These are phyloP conservation scores for Rhodotorula toruloides DNA, from an alignment of 768 basidiomycete genomes.

Conservation along the genomic window DNA sequence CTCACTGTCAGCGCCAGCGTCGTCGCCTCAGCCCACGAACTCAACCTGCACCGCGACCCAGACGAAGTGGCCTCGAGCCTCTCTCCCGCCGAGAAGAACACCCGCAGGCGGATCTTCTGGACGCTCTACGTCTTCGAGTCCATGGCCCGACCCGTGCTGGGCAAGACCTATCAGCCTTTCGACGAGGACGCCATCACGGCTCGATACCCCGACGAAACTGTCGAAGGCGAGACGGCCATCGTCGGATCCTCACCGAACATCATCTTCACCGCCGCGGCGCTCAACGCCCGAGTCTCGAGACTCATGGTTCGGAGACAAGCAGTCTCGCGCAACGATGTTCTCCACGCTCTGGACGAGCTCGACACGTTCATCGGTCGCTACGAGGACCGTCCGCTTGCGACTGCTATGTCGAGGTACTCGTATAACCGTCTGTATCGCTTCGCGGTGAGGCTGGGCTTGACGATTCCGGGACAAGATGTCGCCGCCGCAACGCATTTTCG, in stretches of 20 bases:
- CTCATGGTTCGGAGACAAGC: not conserved
- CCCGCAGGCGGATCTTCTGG: constrained; percentile 26
- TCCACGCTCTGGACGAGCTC: constrained; percentile 13
- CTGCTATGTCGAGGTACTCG: not conserved
- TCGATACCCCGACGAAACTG: constrained; percentile 3
- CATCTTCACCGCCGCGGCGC: not conserved
- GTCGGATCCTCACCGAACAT: not conserved
- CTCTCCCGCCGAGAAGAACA: constrained; percentile 13
- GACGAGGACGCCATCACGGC: constrained; percentile 8
- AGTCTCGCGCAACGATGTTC: not conserved
- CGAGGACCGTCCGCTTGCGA: not conserved
- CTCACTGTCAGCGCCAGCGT: not conserved
- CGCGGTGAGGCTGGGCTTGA: not conserved
- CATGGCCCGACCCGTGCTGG: constrained; percentile 4
- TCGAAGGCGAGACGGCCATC: not conserved
- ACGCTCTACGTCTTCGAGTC: constrained; percentile 6
- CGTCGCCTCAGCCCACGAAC: not conserved
- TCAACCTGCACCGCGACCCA: constrained; percentile 28
- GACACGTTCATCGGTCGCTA: not conserved
- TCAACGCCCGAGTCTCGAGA: constrained; percentile 10
- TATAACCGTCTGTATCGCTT: constrained; percentile 9
- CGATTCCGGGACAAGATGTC: not conserved
- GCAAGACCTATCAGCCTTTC: constrained; percentile 1
- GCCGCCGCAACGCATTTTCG: not conserved
- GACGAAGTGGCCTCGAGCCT: not conserved